A percentile compares a stretch with the other conserved stretches of the same genome.
Conservation (phyloP, 495 filamentous ascomycete genomes). For the Neurospora sp. region DNA sequence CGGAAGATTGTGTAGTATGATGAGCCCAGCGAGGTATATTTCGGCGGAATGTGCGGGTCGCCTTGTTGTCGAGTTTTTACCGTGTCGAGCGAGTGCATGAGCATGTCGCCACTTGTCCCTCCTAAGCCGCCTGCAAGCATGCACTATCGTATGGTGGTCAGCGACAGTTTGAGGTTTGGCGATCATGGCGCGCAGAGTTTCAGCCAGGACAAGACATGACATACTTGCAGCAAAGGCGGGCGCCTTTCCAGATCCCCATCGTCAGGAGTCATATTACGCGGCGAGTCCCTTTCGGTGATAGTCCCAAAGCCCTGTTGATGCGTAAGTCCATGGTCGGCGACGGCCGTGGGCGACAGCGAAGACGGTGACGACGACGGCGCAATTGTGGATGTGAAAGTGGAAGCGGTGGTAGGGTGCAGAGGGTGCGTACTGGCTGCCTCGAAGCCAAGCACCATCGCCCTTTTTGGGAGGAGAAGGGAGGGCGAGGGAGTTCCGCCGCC, state of each 20-base stretch:
- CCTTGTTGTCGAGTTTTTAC: conserved; percentile 99
- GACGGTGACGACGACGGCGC: conserved; percentile 7
- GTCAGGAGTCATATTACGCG: conserved; percentile 30
- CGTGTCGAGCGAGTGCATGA: conserved; percentile 98
- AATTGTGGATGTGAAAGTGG: conserved; percentile 1
- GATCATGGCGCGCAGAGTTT: neutral
- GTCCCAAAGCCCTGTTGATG: conserved; percentile 20
- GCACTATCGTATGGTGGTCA: conserved; percentile 43
- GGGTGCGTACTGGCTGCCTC: conserved; percentile 12
- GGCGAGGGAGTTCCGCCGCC: conserved; percentile 15
- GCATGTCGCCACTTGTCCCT: conserved; percentile 86
- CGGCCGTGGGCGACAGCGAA: conserved; percentile 7
- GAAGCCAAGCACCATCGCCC: conserved; percentile 24
- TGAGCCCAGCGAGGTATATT: conserved; percentile 77
- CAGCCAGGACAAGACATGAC: conserved; percentile 9
- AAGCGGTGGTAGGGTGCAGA: conserved; percentile 5
- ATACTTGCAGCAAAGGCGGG: conserved; percentile 37
- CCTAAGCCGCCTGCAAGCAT: conserved; percentile 92
- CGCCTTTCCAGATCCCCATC: conserved; percentile 34
- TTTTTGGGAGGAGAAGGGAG: conserved; percentile 1
- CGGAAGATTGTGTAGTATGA: conserved; percentile 88
- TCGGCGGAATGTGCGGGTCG: conserved; percentile 81
- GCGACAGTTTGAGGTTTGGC: neutral
- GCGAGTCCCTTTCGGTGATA: conserved; percentile 11
- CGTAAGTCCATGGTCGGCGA: conserved; percentile 30